Evolutionary conservation across 106 monocot species (phyloP).

Genomic region (Chionographis japonica): DNA sequence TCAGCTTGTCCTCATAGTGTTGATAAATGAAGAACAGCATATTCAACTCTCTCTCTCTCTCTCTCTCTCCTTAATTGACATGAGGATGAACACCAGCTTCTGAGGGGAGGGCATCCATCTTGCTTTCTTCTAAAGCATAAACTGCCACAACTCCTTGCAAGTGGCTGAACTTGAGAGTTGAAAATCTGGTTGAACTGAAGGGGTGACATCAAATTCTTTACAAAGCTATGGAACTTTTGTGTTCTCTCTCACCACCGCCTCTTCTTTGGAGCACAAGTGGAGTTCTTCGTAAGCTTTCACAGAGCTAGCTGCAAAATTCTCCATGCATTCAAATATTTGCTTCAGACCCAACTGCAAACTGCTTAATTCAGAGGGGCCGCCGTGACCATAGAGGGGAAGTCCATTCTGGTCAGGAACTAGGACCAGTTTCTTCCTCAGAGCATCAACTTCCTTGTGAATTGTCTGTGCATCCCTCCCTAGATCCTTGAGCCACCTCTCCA

Average conservation of each 20-base stretch:
- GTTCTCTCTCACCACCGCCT: conserved; percentile 16
- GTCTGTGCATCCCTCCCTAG: conserved; percentile 43
- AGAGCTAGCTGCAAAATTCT: conserved; percentile 30
- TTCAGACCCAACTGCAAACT: conserved; percentile 35
- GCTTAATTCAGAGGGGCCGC: conserved; percentile 13
- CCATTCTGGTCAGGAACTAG: conserved; percentile 19
- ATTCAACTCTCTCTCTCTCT: no score
- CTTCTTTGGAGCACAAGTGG: conserved; percentile 18
- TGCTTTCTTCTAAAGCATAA: no score
- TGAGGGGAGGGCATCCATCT: no score
- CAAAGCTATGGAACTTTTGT: background rate
- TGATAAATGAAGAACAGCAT: no score
- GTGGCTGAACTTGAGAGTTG: no score
- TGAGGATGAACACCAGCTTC: no score
- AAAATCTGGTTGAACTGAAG: no score
- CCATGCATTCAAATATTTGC: conserved; percentile 47
- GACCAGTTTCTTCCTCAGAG: conserved; percentile 47
- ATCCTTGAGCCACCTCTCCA: conserved; percentile 33
- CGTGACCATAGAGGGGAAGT: background rate
- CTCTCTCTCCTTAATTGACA: no score
- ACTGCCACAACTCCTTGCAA: no score
- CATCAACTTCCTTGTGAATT: conserved; percentile 51
- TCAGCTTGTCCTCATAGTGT: no score
- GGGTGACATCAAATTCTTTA: no score
- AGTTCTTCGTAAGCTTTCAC: conserved; percentile 43